Conservation (phyloP, 1,284 basidiomycete species). For the Sporisorium graminicola region DNA sequence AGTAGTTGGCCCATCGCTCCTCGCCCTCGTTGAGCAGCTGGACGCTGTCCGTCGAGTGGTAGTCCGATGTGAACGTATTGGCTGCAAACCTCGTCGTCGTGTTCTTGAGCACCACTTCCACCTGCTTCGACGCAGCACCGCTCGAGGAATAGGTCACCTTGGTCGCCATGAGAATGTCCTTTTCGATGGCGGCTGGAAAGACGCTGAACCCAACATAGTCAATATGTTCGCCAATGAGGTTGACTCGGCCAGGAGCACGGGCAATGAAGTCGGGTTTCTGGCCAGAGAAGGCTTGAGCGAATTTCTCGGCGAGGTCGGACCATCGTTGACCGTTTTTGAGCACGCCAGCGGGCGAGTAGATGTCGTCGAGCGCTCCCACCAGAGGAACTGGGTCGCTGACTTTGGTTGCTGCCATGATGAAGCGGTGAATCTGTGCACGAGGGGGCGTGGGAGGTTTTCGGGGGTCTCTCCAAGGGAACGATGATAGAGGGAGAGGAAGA, state of each 20-base stretch:
- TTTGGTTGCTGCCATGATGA: constrained; percentile 20
- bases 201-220: constrained; percentile 67
- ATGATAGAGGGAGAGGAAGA: background rate
- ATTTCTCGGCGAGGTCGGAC: constrained; percentile 47
- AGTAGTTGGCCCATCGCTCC: constrained; percentile 68
- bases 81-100: constrained; percentile 52
- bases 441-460: background rate
- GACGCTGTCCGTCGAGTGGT: constrained; percentile 40
- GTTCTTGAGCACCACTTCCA: constrained; percentile 55
- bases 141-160: constrained; percentile 28
- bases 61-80: constrained; percentile 47
- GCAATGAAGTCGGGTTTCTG: constrained; percentile 61
- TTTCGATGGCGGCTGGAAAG: constrained; percentile 67
- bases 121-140: constrained; percentile 6
- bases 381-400: constrained; percentile 59
- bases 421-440: background rate
- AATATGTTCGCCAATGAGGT: constrained; percentile 68
- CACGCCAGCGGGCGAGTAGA: constrained; percentile 59
- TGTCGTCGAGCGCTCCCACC: constrained; percentile 47
- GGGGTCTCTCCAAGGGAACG: background rate
- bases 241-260: constrained; percentile 66
- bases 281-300: constrained; percentile 36
- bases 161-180: constrained; percentile 68
- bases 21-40: constrained; percentile 56
- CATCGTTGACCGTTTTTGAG: constrained; percentile 54